Base-by-base conservation (phyloP, 805 yeast genomes). In the Metschnikowia aberdeeniae region DNA sequence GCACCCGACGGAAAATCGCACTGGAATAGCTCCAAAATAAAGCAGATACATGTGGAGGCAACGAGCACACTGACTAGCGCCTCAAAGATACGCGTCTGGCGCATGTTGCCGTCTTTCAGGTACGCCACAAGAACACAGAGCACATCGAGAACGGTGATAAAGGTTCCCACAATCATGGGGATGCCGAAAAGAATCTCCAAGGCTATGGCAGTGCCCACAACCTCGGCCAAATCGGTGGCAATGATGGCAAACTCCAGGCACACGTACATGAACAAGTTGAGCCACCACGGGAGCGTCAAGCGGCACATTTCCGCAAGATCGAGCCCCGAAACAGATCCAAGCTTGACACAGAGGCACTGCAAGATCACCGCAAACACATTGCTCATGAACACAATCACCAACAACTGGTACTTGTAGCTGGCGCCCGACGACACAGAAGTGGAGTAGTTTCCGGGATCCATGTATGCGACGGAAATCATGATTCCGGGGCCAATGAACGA, bases 381-480 rank as follows among this genome's bases (percentile, higher is more conserved):
- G n/a, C 95, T 84, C 46, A 89, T 57, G 42, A 89, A 70, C 3
- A 89, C 76, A 27, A 84, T 75, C 62, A 87, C 86, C 41, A 89
- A 71, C 42, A 89, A 76, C 46, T 84, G 77, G 63, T 82, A 89
- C 59, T 81, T 78, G 57, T 82, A 86, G 44, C 80, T 75, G 2
- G 96, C 90, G 42, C 97, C 97, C 0, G 95, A 88, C 12, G 87
- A 77, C 1, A 89, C 95, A 12, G 93, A 89, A 0, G 96, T 86
- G 36, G 95, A 80, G 65, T 88, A 89, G 64, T 89, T 89, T 35
- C 97, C 97, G 1, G 97, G 96, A 61, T 89, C 97, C 75, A 89
- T 86, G 59, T 89, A 90, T 1, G 96, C 93, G 43, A 90, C 96
- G 27, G 89, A 77, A 20, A 89, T 89, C 80, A 89, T 76, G 34